Evolutionary conservation across 176 grass and related monocot species (phyloP).

Genomic region (Phyllostachys edulis): DNA sequence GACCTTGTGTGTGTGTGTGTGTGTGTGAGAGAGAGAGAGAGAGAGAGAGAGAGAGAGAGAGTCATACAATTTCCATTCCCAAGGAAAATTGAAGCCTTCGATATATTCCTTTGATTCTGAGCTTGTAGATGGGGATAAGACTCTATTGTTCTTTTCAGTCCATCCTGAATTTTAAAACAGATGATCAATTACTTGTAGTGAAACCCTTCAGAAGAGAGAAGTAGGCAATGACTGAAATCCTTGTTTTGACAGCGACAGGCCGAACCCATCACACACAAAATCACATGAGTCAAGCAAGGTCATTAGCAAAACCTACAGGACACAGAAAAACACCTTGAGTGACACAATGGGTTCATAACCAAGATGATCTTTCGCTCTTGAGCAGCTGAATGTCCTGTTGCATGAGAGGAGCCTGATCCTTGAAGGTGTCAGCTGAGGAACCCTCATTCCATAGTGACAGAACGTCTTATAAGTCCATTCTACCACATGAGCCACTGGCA

Average conservation of each 20-base stretch:
- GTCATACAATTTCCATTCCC: conserved; percentile 81
- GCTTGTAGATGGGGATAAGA: conserved; percentile 79
- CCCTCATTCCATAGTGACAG: conserved; percentile 81
- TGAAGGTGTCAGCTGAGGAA: conserved; percentile 97
- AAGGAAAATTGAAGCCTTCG: conserved; percentile 82
- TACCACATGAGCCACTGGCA: conserved; percentile 89
- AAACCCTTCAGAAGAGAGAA: background rate
- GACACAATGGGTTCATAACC: conserved; percentile 91
- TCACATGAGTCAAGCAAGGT: conserved; percentile 17
- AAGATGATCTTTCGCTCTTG: conserved; percentile 92
- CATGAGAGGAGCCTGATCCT: conserved; percentile 90
- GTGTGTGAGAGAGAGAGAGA: too few relatives aligned
- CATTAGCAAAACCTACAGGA: background rate
- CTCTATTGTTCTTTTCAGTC: conserved; percentile 78
- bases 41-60: background rate
- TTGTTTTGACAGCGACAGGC: background rate
- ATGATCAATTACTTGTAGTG: background rate
- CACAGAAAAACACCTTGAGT: conserved; percentile 60
- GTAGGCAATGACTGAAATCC: background rate
- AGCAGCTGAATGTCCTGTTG: conserved; percentile 83
- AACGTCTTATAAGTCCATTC: conserved; percentile 84
- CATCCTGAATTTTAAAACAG: conserved; percentile 66
- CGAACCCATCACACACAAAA: conserved; percentile 25
- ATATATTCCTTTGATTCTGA: conserved; percentile 61
- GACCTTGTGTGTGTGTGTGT: background rate